Base-by-base conservation (phyloP, 345 rosid genomes). In the Rhizophora mangle region DNA sequence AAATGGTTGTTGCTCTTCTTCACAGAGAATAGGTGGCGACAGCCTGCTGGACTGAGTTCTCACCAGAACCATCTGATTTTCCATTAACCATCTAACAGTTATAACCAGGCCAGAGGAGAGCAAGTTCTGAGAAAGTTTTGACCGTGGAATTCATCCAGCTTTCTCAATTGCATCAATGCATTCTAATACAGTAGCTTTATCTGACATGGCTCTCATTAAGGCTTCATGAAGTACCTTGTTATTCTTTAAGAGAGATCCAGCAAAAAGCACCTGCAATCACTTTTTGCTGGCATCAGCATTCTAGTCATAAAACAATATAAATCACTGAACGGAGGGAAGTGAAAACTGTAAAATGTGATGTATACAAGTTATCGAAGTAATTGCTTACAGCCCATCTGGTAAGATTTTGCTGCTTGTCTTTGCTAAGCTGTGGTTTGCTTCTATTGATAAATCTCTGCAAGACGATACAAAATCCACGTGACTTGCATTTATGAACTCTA, bases 371-470 rank as follows among this genome's bases (percentile, higher is more conserved):
- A 32, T 63, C 37, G 5, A 19, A 31, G 18, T 24, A n/a, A 61
- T 51, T 64, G 81, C 92, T 78, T 82, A 94, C 98, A 22, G 96
- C 97, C 98, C 98, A 94, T 91, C 98, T 79, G 0, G 97, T 91
- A 46, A 91, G 96, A 80, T 94, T 94, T 80, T 86, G 96, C 72
- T 94, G 98, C 87, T 91, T 93, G 30, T 83, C 90, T 71, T 91
- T 88, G 82, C 89, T 88, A 30, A 91, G 82, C 65, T 80, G 83
- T 27, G 95, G 97, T 72, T 84, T 88, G 84, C 90, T 94, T 56
- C 97, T 85, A 64, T 94, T 91, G 65, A 91, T 87, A 78, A 91
- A 87, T 79, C 97, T 79, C 98, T 91, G 88, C 73, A 69, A 8
- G 31, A 31, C 60, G 47, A 68, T 0, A 18, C 16, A 74, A 43